phyloP scores from a whole-genome alignment of 1,139 yeast species.

The Meyerozyma athensensis region DNA sequence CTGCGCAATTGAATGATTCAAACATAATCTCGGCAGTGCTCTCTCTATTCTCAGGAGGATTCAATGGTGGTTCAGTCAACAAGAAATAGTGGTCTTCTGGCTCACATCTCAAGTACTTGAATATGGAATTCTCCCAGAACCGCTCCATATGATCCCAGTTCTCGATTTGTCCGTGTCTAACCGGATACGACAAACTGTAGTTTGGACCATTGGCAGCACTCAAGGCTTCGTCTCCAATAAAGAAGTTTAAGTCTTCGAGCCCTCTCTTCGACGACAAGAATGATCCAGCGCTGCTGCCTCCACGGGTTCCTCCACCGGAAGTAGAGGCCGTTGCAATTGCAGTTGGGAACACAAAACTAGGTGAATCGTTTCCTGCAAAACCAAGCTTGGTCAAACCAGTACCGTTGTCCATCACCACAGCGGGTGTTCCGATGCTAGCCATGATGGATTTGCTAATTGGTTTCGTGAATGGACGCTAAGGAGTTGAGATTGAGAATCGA shows the following conservation, averaged over 20 bases:
- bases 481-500: neutral
- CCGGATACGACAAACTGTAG: conserved; percentile 86
- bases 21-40: conserved; percentile 98
- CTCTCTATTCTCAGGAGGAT: conserved; percentile 98
- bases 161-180: conserved; percentile 95
- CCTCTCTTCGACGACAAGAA: conserved; percentile 71
- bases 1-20: conserved; percentile 98
- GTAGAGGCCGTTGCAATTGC: conserved; percentile 82
- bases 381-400: conserved; percentile 97
- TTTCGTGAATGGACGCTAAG: neutral
- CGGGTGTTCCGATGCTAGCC: conserved; percentile 75
- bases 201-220: conserved; percentile 86
- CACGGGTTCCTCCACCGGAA: conserved; percentile 21
- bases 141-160: conserved; percentile 99
- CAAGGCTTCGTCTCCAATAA: conserved; percentile 92
- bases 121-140: conserved; percentile 96
- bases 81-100: conserved; percentile 97
- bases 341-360: conserved; percentile 95
- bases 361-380: conserved; percentile 97
- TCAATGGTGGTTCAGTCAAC: conserved; percentile 95
- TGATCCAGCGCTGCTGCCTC: conserved; percentile 15
- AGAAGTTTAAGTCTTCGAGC: conserved; percentile 91
- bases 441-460: conserved; percentile 20
- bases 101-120: conserved; percentile 92
- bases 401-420: conserved; percentile 97